Percentiles rank a stretch among this genome's conserved stretches.
phyloP scores from a whole-genome alignment of 2,329 filamentous ascomycete species.

The Penicillium sclerotigenum region DNA sequence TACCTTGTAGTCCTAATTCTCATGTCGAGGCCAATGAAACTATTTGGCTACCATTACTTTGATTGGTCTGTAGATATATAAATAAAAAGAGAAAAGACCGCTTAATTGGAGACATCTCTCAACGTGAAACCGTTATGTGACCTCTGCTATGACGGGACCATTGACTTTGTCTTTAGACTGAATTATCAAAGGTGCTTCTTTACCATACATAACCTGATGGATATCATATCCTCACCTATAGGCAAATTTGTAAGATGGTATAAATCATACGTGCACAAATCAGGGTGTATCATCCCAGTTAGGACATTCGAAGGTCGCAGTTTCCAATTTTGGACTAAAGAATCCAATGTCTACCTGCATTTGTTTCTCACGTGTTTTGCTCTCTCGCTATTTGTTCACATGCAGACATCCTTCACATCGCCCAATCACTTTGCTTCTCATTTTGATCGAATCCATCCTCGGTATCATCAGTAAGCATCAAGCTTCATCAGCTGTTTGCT shows the following conservation, averaged over 20 bases:
- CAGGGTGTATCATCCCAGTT: neutral
- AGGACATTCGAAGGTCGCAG: neutral
- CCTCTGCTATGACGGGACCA: neutral
- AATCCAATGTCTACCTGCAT: neutral
- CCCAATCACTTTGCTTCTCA: neutral
- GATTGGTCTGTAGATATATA: neutral
- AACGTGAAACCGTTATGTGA: too few relatives aligned
- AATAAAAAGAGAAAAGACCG: neutral
- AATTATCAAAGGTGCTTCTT: neutral
- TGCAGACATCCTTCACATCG: neutral
- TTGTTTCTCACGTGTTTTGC: neutral
- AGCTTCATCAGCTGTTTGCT: neutral
- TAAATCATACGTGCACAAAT: too few relatives aligned
- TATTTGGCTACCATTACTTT: neutral
- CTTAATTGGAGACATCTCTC: neutral
- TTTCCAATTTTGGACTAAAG: neutral
- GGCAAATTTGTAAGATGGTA: neutral
- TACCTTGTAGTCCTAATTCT: neutral
- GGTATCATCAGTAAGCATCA: neutral
- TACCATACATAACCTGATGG: neutral
- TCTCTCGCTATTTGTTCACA: neutral
- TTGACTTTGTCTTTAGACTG: too few relatives aligned
- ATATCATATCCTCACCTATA: neutral
- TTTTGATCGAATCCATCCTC: neutral
- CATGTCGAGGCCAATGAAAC: neutral